These are phyloP conservation scores for Trichoderma asperellum DNA, from an alignment of 2,329 filamentous ascomycete genomes.

Conservation along the genomic window DNA sequence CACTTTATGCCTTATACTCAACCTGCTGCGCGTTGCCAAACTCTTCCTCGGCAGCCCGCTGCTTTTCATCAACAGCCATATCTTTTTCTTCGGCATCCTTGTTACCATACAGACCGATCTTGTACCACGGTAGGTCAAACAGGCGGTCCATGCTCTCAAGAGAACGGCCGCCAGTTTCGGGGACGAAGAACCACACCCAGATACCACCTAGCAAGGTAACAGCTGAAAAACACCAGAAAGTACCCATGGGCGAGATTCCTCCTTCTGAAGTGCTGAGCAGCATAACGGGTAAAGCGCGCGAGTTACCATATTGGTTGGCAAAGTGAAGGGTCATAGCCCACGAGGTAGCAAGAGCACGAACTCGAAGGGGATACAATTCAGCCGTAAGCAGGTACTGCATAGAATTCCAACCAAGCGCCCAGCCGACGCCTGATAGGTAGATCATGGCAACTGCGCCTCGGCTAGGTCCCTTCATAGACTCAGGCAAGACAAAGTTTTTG, in stretches of 20 bases:
- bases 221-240: conserved; percentile 75
- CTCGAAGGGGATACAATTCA: conserved; percentile 75
- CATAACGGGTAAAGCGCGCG: conserved; percentile 75
- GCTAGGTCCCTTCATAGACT: conserved; percentile 57
- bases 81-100: conserved; percentile 55
- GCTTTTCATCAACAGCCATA: conserved; percentile 50
- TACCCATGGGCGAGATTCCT: conserved; percentile 64
- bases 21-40: conserved; percentile 42
- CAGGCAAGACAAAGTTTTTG: conserved; percentile 52
- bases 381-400: conserved; percentile 80
- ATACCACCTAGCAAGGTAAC: conserved; percentile 68
- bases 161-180: conserved; percentile 69
- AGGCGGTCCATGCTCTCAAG: conserved; percentile 73
- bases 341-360: conserved; percentile 71
- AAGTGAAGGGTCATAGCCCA: conserved; percentile 80
- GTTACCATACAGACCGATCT: conserved; percentile 66
- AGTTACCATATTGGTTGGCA: conserved; percentile 77
- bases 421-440: conserved; percentile 69
- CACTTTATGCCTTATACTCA: conserved; percentile 40
- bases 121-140: conserved; percentile 74
- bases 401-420: conserved; percentile 74
- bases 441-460: conserved; percentile 74
- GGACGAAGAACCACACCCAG: conserved; percentile 75
- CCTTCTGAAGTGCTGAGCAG: conserved; percentile 55
- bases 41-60: conserved; percentile 42